Evolutionary conservation across 768 basidiomycete species (phyloP).

Genomic region (Rhodosporidiobolus sp.): DNA sequence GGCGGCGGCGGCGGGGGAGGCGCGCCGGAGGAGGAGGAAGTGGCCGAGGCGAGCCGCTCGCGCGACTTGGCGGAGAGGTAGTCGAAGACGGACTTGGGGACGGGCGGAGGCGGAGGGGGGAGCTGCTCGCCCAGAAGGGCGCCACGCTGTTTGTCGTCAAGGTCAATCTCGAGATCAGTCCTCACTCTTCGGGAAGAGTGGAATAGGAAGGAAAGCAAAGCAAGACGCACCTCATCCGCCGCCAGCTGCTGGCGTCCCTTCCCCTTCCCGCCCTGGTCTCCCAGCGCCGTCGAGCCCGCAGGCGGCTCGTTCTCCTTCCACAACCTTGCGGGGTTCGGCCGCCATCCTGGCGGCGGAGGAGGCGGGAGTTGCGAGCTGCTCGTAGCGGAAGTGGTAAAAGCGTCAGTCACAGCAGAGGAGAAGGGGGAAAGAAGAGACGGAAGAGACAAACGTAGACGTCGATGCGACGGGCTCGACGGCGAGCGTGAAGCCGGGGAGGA

Average conservation of each 20-base stretch:
- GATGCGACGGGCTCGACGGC: slow-evolving; percentile 49
- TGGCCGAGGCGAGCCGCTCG: slow-evolving; percentile 63
- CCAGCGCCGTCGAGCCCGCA: slow-evolving; percentile 27
- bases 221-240: slow-evolving; percentile 28
- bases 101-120: slow-evolving; percentile 54
- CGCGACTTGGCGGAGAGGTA: slow-evolving; percentile 88
- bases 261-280: slow-evolving; percentile 27
- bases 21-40: slow-evolving; percentile 35
- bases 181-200: no score
- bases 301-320: slow-evolving; percentile 55
- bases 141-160: slow-evolving; percentile 64
- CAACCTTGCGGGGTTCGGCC: slow-evolving; percentile 72
- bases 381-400: neutral
- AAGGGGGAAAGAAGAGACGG: slow-evolving; percentile 20
- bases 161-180: neutral
- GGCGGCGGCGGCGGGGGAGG: slow-evolving; percentile 16
- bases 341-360: slow-evolving; percentile 78
- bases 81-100: slow-evolving; percentile 83
- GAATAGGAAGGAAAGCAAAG: neutral
- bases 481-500: slow-evolving; percentile 72
- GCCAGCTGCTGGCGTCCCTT: slow-evolving; percentile 37
- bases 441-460: slow-evolving; percentile 55
- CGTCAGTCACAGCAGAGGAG: neutral
- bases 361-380: slow-evolving; percentile 54
- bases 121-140: slow-evolving; percentile 75